These are phyloP conservation scores for Dispira parvispora DNA, from an alignment of 192 early-diverging fungal species.

Conservation along the genomic window DNA sequence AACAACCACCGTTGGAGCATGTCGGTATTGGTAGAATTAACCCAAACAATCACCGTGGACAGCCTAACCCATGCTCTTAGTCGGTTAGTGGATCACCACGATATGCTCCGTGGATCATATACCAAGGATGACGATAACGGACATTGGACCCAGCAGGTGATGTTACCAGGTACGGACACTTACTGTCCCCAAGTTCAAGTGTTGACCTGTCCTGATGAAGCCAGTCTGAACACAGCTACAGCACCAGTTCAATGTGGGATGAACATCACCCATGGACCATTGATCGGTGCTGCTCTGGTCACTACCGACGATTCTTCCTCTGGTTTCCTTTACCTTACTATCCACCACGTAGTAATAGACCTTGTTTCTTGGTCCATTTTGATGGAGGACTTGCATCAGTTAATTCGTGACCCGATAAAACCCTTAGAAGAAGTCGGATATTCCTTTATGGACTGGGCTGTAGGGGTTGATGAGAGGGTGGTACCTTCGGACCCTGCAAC, in stretches of 20 bases:
- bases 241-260: not conserved
- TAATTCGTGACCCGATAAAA: slow-evolving; percentile 5
- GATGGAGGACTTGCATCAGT: slow-evolving; percentile 15
- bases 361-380: slow-evolving; percentile 18
- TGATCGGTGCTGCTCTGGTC: slow-evolving; percentile 5
- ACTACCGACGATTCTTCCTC: not conserved
- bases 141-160: no score
- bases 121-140: no score
- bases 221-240: not conserved
- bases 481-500: not conserved
- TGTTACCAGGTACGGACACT: not conserved
- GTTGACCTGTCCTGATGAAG: not conserved
- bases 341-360: slow-evolving; percentile 20
- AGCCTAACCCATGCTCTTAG: no score
- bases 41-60: no score
- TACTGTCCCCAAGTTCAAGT: not conserved
- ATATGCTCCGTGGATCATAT: no score
- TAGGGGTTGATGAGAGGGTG: not conserved
- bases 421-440: slow-evolving; percentile 7
- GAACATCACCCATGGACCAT: not conserved
- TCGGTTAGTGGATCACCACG: no score
- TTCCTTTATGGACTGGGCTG: slow-evolving; percentile 14
- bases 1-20: no score
- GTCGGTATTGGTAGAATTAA: no score
- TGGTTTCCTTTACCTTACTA: slow-evolving; percentile 12